Conservation (phyloP, 208 protist species). For the Leishmania major region DNA sequence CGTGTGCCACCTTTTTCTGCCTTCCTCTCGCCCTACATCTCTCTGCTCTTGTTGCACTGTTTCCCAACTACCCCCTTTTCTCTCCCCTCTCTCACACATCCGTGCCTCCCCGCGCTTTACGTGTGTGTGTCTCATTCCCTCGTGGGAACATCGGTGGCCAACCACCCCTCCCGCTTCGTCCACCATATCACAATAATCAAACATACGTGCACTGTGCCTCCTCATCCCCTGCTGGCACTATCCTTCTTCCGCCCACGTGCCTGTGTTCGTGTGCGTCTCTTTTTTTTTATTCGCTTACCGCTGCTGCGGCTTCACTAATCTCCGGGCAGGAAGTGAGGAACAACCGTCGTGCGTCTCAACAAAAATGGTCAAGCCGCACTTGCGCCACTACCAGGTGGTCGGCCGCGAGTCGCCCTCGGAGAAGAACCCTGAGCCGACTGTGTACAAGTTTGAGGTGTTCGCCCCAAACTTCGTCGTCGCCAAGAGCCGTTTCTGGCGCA, state of each 20-base stretch:
- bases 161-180: neutral
- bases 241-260: neutral
- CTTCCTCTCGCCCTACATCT: neutral
- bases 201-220: neutral
- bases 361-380: constrained; percentile 79
- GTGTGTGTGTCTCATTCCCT: neutral
- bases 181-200: neutral
- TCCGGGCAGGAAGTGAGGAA: neutral
- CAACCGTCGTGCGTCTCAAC: constrained; percentile 6
- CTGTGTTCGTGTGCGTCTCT: neutral
- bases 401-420: constrained; percentile 95
- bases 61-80: neutral
- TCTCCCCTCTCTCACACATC: neutral
- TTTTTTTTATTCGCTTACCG: no score
- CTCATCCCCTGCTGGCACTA: neutral
- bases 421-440: constrained; percentile 90
- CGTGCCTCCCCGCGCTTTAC: neutral
- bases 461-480: constrained; percentile 98
- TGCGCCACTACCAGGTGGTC: constrained; percentile 95
- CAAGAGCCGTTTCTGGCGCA: constrained; percentile 99
- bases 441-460: constrained; percentile 99
- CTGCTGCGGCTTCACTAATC: neutral
- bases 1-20: neutral
- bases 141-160: neutral
- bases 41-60: neutral